Base-by-base conservation (phyloP, 2,329 filamentous ascomycete species). In the Aspergillus pseudoterreus region DNA sequence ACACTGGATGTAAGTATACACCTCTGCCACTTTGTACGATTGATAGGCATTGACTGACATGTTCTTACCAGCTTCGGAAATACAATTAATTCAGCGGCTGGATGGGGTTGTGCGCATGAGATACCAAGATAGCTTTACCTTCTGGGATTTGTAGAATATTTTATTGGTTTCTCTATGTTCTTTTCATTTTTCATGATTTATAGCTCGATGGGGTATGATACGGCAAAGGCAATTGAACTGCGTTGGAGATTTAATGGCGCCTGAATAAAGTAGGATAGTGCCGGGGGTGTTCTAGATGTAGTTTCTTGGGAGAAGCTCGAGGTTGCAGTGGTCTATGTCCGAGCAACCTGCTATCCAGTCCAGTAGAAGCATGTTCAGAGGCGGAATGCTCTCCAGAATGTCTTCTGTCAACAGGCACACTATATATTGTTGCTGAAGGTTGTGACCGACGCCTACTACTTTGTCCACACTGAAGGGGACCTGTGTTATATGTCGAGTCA, bases 1-100 rank as follows among this genome's bases (percentile, higher is more conserved):
- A 97, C 92, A 52, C 77, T 99, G 63, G 94, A 99, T 85, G 91
- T 97, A 77, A 92, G 92, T 78, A 50, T 50, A 51, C 30, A 22
- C 21, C 43, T 51, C 27, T 43, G 27, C 22, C 22, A 22, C 30
- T 9, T 27, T 21, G 11, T n/a, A 4, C 4, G 17, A 3, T 42
- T 10, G 41, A 47, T 15, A n/a, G 22, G n/a, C 33, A 12, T 24
- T 43, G 17, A n/a, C 14, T 38, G 15, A 51, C 60, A 59, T 43
- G 59, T 53, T 38, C 8, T 54, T 36, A 6, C 27, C 8, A 70
- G 67, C 67, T 70, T 44, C 67, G 67, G 45, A 70, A 70, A 60
- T 70, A 70, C 50, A 66, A 64, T 46, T 69, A 51, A 44, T 51
- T 17, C 19, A 41, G 30, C 35, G 21, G 33, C 17, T 15, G 48